Base-by-base conservation (phyloP, 2,329 filamentous ascomycete species). In the Aspergillus oerlinghausenensis region DNA sequence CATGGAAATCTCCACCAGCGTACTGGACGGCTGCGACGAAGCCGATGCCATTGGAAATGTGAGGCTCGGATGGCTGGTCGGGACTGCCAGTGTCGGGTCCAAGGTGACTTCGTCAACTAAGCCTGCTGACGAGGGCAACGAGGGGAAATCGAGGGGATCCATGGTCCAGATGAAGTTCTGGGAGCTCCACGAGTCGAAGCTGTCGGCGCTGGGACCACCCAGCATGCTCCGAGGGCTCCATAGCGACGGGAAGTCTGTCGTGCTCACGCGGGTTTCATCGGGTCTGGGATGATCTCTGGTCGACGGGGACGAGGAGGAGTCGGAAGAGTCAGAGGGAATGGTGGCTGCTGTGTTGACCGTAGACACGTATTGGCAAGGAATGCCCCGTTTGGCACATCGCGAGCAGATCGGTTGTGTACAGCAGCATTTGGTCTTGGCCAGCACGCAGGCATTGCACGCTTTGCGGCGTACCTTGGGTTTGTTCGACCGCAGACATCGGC, bases 381-480 rank as follows among this genome's bases (percentile, higher is more conserved):
- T 48, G 9, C 57, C 60, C 35, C 60, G 59, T 43, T 48, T 54
- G 40, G 52, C 51, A 56, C 58, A 64, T 26, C 61, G 57, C 40
- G 55, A 52, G 55, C 62, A 64, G 19, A 56, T 55, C 10, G 59
- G 62, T 26, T 59, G 57, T 8, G 56, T 56, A 43, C 57, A 58
- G 55, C 53, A 56, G 60, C 63, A 64, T 56, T 57, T 65, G 42
- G 63, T 53, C 52, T 61, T 63, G n/a, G 61, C 55, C 45, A 58
- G 58, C 38, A 65, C 58, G 49, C 63, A 65, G 25, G 58, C 60
- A 57, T 62, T 57, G 53, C 61, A 65, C 9, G 62, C 59, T 51
- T 60, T 63, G 35, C 57, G 60, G 25, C 63, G 58, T 21, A 53
- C 60, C n/a, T 56, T 19, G 5, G 50, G 38, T 50, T 56, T 59